These are phyloP conservation scores for Boletus rubropictus DNA, from an alignment of 768 basidiomycete species.

Conservation along the genomic window DNA sequence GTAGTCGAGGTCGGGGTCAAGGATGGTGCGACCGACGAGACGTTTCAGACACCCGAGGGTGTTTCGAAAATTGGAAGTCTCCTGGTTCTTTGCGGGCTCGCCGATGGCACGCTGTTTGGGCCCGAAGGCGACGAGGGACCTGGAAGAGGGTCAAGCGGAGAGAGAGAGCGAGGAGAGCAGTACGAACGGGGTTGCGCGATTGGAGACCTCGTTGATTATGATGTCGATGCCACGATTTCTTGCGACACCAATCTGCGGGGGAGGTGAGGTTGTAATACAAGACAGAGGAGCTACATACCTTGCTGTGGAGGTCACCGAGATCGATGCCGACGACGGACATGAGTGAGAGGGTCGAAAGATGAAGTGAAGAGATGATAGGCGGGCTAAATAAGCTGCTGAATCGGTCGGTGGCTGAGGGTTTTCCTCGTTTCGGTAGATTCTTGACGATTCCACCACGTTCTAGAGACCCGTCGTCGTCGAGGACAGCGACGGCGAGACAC, in stretches of 20 bases:
- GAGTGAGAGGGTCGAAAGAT: not conserved
- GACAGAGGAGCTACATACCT: conserved; percentile 41
- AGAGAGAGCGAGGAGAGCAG: not conserved
- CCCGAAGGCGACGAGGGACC: conserved; percentile 93
- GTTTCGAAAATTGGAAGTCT: conserved; percentile 97
- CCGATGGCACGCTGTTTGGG: conserved; percentile 87
- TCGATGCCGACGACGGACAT: conserved; percentile 97
- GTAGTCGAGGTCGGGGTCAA: conserved; percentile 75
- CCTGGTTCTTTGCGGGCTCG: conserved; percentile 94
- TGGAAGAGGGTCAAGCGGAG: conserved; percentile 29
- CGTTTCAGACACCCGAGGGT: conserved; percentile 92
- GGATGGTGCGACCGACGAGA: conserved; percentile 73
- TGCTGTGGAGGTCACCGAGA: conserved; percentile 85
- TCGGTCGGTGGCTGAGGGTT: conserved; percentile 16
- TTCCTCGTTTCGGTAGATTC: conserved; percentile 24
- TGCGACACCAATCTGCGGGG: conserved; percentile 84
- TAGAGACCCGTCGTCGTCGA: conserved; percentile 3
- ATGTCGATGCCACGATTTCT: conserved; percentile 97
- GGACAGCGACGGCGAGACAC: not conserved
- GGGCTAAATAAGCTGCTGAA: not conserved
- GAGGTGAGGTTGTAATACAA: conserved; percentile 1
- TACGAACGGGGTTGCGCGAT: conserved; percentile 90
- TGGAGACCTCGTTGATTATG: conserved; percentile 96
- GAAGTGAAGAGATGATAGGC: not conserved
- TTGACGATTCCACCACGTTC: conserved; percentile 25